phyloP scores from a whole-genome alignment of 208 protist genomes.

The Acanthamoeba castellanii region DNA sequence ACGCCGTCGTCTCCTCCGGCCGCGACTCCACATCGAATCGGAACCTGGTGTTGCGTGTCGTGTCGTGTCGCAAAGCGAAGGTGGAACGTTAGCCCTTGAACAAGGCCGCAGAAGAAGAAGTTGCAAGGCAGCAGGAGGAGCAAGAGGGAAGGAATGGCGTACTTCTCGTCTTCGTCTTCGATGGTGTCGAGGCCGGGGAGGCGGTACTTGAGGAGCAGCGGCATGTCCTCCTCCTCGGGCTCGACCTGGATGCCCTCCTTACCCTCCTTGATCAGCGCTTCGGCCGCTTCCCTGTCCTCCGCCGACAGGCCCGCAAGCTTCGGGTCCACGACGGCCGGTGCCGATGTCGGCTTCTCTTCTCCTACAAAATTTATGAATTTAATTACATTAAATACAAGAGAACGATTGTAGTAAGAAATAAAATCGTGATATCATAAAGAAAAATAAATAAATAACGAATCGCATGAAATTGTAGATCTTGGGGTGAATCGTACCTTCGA shows the following conservation, averaged over 20 bases:
- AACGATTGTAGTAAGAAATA: too few species aligned
- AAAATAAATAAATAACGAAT: not conserved
- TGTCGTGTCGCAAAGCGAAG: too few species aligned
- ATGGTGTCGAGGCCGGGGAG: conserved; percentile 55
- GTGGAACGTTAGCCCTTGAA: not conserved
- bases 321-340: not conserved
- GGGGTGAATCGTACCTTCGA: not conserved
- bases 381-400: too few species aligned
- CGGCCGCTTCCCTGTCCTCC: conserved; percentile 40
- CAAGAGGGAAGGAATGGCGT: not conserved
- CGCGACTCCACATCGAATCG: conserved; percentile 64
- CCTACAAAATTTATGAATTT: not conserved
- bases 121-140: not conserved
- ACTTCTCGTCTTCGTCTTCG: conserved; percentile 60
- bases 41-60: not conserved
- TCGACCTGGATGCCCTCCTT: not conserved
- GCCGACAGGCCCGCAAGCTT: conserved; percentile 8
- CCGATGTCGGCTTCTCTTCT: not conserved
- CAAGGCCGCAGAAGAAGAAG: too few species aligned
- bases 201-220: conserved; percentile 62
- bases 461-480: too few species aligned
- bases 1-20: conserved; percentile 14
- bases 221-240: conserved; percentile 32
- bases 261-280: conserved; percentile 42
- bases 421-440: not conserved